Conservation (phyloP, 164 flowering plant species). For the Chimonanthus salicifolius region DNA sequence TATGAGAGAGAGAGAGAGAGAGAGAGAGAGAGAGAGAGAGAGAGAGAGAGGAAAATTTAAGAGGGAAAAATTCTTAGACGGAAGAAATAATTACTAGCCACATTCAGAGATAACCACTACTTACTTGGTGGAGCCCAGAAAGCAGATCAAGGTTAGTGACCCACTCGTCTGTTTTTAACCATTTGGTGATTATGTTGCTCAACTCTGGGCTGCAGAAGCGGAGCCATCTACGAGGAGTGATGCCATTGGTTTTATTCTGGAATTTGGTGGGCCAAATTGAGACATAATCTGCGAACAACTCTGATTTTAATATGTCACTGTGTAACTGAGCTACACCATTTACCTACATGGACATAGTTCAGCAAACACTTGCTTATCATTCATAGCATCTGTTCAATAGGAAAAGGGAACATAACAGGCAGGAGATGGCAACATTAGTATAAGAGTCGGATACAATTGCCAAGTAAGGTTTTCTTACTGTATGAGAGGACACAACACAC, state of each 20-base stretch:
- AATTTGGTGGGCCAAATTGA: constrained; percentile 93
- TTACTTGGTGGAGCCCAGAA: constrained; percentile 61
- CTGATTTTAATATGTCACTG: constrained; percentile 82
- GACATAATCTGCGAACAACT: constrained; percentile 87
- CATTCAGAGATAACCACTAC: constrained; percentile 1
- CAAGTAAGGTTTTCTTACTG: constrained; percentile 44
- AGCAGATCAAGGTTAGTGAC: constrained; percentile 81
- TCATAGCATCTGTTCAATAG: neutral
- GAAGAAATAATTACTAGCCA: neutral
- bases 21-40: no score
- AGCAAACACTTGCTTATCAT: neutral
- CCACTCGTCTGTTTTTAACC: constrained; percentile 93
- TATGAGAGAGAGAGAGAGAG: no score
- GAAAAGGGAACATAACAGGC: neutral
- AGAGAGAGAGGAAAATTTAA: neutral
- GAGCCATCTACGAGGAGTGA: constrained; percentile 98
- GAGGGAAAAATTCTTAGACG: neutral
- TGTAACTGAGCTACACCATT: constrained; percentile 98
- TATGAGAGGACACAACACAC: constrained; percentile 91
- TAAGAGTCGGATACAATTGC: neutral
- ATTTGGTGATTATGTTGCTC: constrained; percentile 76
- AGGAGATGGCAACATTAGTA: neutral
- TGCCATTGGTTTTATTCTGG: constrained; percentile 96
- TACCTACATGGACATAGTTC: constrained; percentile 39
- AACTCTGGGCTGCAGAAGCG: constrained; percentile 92